Percentiles rank a stretch among this genome's conserved stretches.
Evolutionary conservation across 2,329 filamentous ascomycete species (phyloP).

Genomic region (Xylariaceae sp.): DNA sequence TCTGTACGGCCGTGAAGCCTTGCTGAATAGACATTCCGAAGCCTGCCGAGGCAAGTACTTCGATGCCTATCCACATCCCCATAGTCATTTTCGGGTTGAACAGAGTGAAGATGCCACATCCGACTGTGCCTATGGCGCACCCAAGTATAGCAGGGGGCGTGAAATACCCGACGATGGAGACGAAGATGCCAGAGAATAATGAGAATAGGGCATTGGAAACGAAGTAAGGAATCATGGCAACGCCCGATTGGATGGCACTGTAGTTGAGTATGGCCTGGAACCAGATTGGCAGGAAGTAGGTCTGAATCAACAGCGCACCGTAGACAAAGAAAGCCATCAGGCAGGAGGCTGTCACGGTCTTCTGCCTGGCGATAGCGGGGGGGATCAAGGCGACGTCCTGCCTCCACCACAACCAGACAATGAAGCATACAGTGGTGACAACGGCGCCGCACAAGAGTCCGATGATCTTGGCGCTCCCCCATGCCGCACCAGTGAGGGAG

Average conservation of each 20-base stretch:
- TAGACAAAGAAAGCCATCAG: conserved; percentile 37
- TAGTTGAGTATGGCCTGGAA: conserved; percentile 31
- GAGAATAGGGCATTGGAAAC: conserved; percentile 20
- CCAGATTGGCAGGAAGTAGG: conserved; percentile 43
- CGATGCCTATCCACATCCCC: conserved; percentile 30
- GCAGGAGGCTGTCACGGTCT: conserved; percentile 36
- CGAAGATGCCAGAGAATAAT: conserved; percentile 18
- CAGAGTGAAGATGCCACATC: conserved; percentile 32
- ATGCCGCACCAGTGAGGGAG: conserved; percentile 39
- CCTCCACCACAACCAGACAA: conserved; percentile 32
- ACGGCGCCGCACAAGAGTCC: conserved; percentile 27
- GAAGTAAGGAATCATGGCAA: conserved; percentile 22
- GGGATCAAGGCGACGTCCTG: conserved; percentile 40
- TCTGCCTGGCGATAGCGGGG: conserved; percentile 37
- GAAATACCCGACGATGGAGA: conserved; percentile 21
- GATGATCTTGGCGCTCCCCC: conserved; percentile 40
- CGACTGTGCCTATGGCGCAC: conserved; percentile 27
- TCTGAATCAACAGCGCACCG: conserved; percentile 37
- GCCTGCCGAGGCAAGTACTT: conserved; percentile 31
- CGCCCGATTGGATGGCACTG: conserved; percentile 20
- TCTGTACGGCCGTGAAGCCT: conserved; percentile 35
- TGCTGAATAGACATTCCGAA: conserved; percentile 36
- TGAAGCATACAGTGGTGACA: conserved; percentile 25
- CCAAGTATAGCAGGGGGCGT: conserved; percentile 20
- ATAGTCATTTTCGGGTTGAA: conserved; percentile 28